Percentiles rank a stretch among this genome's conserved stretches.
These are phyloP conservation scores for Tilletia horrida DNA, from an alignment of 1,284 basidiomycete species.

Conservation along the genomic window DNA sequence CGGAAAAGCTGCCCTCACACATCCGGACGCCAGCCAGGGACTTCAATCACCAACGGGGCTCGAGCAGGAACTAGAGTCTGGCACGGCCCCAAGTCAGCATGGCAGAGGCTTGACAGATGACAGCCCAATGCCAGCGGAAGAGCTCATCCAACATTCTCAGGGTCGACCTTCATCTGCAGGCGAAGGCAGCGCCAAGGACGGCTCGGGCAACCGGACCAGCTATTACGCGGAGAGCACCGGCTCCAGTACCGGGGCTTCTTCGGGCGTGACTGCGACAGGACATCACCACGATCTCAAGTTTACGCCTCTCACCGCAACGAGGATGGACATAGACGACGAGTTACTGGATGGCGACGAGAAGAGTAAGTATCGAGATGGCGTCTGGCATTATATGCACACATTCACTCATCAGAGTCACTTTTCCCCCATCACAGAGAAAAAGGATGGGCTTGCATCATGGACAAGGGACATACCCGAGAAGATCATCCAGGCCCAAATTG, in stretches of 20 bases:
- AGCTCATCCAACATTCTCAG: neutral
- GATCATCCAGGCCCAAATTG: slow-evolving; percentile 50
- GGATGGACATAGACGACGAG: slow-evolving; percentile 38
- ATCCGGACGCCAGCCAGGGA: neutral
- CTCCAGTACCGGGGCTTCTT: neutral
- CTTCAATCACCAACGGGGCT: neutral
- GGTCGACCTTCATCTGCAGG: neutral
- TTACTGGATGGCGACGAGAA: slow-evolving; percentile 44
- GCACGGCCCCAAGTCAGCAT: neutral
- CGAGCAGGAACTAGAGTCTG: neutral
- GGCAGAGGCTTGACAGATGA: neutral
- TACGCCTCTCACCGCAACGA: slow-evolving; percentile 10
- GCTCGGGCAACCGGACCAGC: slow-evolving; percentile 4
- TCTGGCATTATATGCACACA: neutral
- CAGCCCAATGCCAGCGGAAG: neutral
- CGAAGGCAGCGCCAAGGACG: neutral
- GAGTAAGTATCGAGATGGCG: slow-evolving; percentile 22
- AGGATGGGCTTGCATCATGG: slow-evolving; percentile 35
- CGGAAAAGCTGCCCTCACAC: neutral
- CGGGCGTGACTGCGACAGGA: neutral
- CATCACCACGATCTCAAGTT: slow-evolving; percentile 12
- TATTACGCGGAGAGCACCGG: slow-evolving; percentile 13
- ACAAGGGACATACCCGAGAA: slow-evolving; percentile 55
- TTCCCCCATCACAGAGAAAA: slow-evolving; percentile 28
- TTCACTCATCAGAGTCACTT: neutral